Evolutionary conservation across 2,329 filamentous ascomycete genomes (phyloP).

Genomic region (Aspergillus brunneoviolaceus): DNA sequence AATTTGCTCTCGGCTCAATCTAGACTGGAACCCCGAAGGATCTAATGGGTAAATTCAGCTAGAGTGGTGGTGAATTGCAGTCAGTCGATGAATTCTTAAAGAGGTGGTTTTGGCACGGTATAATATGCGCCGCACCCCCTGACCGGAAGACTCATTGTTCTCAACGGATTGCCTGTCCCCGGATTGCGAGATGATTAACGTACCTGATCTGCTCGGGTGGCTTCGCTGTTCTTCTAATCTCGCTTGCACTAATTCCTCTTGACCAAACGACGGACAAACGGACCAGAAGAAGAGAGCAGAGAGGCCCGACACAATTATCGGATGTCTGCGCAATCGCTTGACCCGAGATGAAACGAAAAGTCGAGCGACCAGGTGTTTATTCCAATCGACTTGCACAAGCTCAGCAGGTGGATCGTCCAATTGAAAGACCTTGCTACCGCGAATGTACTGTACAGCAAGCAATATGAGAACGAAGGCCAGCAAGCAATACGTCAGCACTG

Average conservation of each 20-base stretch:
- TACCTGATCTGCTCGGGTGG: background rate
- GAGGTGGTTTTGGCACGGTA: background rate
- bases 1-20: conserved; percentile 8
- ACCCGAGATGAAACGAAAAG: conserved; percentile 4
- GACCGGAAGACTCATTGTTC: background rate
- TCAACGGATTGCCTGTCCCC: background rate
- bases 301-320: background rate
- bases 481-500: background rate
- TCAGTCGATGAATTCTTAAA: background rate
- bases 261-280: background rate
- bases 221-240: conserved; percentile 2
- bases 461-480: background rate
- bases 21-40: background rate
- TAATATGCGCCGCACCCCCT: background rate
- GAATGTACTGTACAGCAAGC: conserved; percentile 18
- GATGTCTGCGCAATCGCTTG: background rate
- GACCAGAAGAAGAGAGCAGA: background rate
- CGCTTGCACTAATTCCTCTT: background rate
- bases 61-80: background rate
- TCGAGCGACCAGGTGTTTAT: conserved; percentile 7
- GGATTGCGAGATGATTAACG: background rate
- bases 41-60: background rate
- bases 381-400: conserved; percentile 25
- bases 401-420: conserved; percentile 33
- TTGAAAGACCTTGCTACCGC: conserved; percentile 19